Evolutionary conservation across 495 filamentous ascomycete genomes (phyloP).

Genomic region (Hypomontagnella monticulosa): DNA sequence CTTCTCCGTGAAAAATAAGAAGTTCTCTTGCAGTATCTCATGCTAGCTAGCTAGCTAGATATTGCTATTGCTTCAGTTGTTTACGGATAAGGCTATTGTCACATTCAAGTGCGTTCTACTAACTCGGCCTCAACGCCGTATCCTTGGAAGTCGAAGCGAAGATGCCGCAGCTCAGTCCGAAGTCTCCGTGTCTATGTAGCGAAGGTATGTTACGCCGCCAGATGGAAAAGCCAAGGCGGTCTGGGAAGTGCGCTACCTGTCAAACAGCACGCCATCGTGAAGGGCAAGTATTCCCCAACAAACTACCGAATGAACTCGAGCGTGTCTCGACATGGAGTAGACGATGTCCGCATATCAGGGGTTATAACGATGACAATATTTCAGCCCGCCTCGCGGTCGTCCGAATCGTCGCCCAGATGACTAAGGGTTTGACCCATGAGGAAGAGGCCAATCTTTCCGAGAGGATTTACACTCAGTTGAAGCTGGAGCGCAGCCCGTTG

Average conservation of each 20-base stretch:
- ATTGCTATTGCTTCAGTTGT: too few species aligned
- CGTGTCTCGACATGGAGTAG: not conserved
- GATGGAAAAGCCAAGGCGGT: slow-evolving; percentile 17
- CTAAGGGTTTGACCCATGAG: slow-evolving; percentile 2
- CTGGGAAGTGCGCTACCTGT: slow-evolving; percentile 25
- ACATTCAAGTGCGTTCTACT: too few species aligned
- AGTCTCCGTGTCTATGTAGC: not conserved
- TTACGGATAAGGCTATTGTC: not conserved
- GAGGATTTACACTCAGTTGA: slow-evolving; percentile 30
- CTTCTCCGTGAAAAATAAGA: too few species aligned
- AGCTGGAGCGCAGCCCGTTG: slow-evolving; percentile 25
- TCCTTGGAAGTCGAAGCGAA: not conserved
- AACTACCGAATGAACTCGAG: not conserved
- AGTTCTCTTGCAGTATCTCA: too few species aligned
- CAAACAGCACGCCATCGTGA: slow-evolving; percentile 8
- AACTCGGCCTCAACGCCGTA: too few species aligned
- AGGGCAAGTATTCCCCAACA: not conserved
- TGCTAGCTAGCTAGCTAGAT: too few species aligned
- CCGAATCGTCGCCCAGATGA: slow-evolving; percentile 7
- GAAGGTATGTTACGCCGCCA: not conserved
- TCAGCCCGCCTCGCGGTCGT: slow-evolving; percentile 12
- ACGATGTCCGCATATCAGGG: not conserved
- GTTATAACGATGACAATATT: slow-evolving; percentile 23
- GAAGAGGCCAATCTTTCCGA: slow-evolving; percentile 11
- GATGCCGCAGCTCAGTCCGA: not conserved